Conservation (phyloP, 2,329 filamentous ascomycete species). For the Celoporthe dispersa region DNA sequence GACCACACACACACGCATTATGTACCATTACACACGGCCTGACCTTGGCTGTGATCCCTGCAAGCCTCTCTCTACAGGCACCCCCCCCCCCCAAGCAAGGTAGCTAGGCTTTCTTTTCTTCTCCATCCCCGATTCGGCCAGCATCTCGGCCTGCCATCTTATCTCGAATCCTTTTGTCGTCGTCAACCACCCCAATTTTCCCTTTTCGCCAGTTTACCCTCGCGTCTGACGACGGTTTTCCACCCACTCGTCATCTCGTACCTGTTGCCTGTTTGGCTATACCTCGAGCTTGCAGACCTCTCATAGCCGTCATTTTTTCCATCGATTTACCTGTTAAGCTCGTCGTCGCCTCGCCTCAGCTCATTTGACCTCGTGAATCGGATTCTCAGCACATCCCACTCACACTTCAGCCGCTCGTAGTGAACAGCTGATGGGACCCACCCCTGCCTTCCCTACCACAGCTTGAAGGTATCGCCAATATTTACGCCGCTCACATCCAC, state of each 20-base stretch:
- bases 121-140: conserved; percentile 4
- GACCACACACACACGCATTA: not conserved
- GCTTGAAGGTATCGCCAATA: conserved; percentile 10
- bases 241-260: not conserved
- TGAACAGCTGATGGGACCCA: not conserved
- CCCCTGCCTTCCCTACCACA: conserved; percentile 7
- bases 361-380: not conserved
- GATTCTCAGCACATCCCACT: not conserved
- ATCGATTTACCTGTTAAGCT: not conserved
- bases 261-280: not conserved
- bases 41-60: conserved; percentile 11
- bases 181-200: conserved; percentile 20
- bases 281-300: conserved; percentile 2
- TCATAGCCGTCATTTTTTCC: too few species aligned
- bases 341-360: conserved; percentile 1
- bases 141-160: not conserved
- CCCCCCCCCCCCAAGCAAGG: not conserved
- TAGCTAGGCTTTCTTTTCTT: not conserved
- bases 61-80: not conserved
- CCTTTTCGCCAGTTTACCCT: not conserved
- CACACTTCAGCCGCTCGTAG: not conserved
- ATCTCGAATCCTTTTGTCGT: conserved; percentile 16
- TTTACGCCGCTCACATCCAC: not conserved
- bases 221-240: not conserved
- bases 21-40: not conserved